Conservation (phyloP, 2,329 filamentous ascomycete genomes). For the Curvularia lunata region DNA sequence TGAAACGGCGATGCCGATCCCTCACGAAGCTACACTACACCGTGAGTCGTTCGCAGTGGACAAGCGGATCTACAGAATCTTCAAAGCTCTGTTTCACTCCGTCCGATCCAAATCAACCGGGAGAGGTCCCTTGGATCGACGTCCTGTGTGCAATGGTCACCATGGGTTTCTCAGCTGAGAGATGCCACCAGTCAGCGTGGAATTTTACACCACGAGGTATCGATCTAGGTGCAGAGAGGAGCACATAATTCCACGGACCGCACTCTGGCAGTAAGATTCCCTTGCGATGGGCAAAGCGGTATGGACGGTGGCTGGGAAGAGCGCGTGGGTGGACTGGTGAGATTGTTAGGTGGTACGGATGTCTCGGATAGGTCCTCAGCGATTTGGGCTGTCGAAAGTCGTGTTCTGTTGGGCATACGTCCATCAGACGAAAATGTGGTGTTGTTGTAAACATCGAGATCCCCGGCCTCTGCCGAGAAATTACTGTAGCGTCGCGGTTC, state of each 20-base stretch:
- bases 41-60: slow-evolving; percentile 15
- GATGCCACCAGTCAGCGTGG: slow-evolving; percentile 68
- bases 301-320: slow-evolving; percentile 58
- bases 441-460: background rate
- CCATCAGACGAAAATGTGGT: background rate
- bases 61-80: slow-evolving; percentile 51
- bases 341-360: slow-evolving; percentile 2
- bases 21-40: slow-evolving; percentile 21
- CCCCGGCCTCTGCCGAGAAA: background rate
- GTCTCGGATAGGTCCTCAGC: background rate
- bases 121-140: slow-evolving; percentile 61
- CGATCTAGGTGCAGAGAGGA: slow-evolving; percentile 42
- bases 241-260: slow-evolving; percentile 62
- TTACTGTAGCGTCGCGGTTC: background rate
- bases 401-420: background rate
- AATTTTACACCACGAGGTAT: slow-evolving; percentile 58
- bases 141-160: slow-evolving; percentile 61
- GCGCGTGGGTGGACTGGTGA: slow-evolving; percentile 57
- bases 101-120: slow-evolving; percentile 47
- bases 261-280: slow-evolving; percentile 62
- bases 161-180: slow-evolving; percentile 60
- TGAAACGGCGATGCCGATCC: slow-evolving; percentile 1
- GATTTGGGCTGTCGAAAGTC: background rate
- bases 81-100: slow-evolving; percentile 53
- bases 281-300: slow-evolving; percentile 54